These are phyloP conservation scores for Zygoascus ofunaensis DNA, from an alignment of 805 yeast genomes.

Conservation along the genomic window DNA sequence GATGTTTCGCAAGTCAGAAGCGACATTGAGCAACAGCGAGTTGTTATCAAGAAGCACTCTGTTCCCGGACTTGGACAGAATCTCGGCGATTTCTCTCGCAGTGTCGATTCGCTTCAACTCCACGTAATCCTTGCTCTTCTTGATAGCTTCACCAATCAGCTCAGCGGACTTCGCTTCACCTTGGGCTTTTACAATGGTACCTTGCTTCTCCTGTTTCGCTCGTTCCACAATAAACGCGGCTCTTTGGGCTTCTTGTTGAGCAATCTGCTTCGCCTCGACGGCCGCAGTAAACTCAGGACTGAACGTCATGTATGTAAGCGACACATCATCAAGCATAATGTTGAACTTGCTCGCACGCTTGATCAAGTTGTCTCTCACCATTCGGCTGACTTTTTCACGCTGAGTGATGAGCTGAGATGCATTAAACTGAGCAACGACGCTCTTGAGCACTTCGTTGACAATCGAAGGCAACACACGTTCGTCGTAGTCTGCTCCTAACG, in stretches of 20 bases:
- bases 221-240: constrained; percentile 96
- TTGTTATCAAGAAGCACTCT: constrained; percentile 85
- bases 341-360: constrained; percentile 89
- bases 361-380: constrained; percentile 82
- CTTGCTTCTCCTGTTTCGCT: constrained; percentile 96
- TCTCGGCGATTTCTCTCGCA: constrained; percentile 88
- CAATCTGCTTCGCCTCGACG: constrained; percentile 97
- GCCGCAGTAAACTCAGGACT: constrained; percentile 97
- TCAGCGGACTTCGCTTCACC: constrained; percentile 99
- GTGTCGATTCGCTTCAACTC: constrained; percentile 96
- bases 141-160: constrained; percentile 97
- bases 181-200: constrained; percentile 90
- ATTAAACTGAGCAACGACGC: constrained; percentile 96
- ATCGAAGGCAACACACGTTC: constrained; percentile 97
- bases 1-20: constrained; percentile 56
- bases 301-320: constrained; percentile 93
- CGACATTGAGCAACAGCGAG: constrained; percentile 82
- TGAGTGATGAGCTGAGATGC: constrained; percentile 98
- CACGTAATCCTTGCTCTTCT: constrained; percentile 90
- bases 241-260: constrained; percentile 98
- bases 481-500: constrained; percentile 90
- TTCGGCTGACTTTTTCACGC: constrained; percentile 88
- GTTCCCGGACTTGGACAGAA: constrained; percentile 82
- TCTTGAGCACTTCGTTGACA: constrained; percentile 91
- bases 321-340: constrained; percentile 85